Conservation (phyloP, 2,329 filamentous ascomycete genomes). For the Iodosphaeria phyllophila region DNA sequence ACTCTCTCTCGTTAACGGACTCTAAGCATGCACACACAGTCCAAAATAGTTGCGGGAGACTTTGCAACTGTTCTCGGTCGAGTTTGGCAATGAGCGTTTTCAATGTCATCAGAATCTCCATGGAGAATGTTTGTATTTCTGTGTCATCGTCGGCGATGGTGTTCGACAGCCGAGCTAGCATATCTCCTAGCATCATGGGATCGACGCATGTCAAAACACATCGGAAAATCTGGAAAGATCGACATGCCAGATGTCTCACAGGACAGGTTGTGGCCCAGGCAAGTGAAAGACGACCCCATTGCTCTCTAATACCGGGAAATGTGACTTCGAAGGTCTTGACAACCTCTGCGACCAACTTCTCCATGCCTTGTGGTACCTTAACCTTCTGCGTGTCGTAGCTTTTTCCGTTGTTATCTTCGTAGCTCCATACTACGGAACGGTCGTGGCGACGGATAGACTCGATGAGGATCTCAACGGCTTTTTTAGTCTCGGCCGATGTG, state of each 20-base stretch:
- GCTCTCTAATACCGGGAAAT: slow-evolving; percentile 72
- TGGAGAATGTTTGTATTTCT: slow-evolving; percentile 91
- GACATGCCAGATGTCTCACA: slow-evolving; percentile 82
- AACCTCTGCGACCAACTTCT: slow-evolving; percentile 62
- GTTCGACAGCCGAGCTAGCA: slow-evolving; percentile 87
- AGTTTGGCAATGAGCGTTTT: slow-evolving; percentile 81
- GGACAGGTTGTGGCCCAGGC: slow-evolving; percentile 96
- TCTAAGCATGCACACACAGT: slow-evolving; percentile 91
- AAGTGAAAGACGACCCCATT: slow-evolving; percentile 78
- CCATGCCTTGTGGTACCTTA: slow-evolving; percentile 82
- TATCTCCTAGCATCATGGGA: slow-evolving; percentile 87
- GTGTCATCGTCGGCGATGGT: slow-evolving; percentile 90
- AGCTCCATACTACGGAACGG: slow-evolving; percentile 73
- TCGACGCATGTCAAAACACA: slow-evolving; percentile 84
- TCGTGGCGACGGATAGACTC: slow-evolving; percentile 77
- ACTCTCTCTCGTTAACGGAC: slow-evolving; percentile 91
- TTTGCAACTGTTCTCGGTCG: slow-evolving; percentile 57
- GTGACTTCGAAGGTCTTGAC: slow-evolving; percentile 70
- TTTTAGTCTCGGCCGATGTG: slow-evolving; percentile 40
- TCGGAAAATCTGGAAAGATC: slow-evolving; percentile 93
- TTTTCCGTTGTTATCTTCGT: slow-evolving; percentile 78
- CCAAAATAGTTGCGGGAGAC: slow-evolving; percentile 96
- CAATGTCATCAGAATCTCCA: slow-evolving; percentile 91
- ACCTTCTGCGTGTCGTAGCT: slow-evolving; percentile 51
- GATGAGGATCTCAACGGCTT: slow-evolving; percentile 70